Evolutionary conservation across 768 basidiomycete species (phyloP), one percentile per base, ranked within the genome.

Genomic region (Suillus brevipes): DNA sequence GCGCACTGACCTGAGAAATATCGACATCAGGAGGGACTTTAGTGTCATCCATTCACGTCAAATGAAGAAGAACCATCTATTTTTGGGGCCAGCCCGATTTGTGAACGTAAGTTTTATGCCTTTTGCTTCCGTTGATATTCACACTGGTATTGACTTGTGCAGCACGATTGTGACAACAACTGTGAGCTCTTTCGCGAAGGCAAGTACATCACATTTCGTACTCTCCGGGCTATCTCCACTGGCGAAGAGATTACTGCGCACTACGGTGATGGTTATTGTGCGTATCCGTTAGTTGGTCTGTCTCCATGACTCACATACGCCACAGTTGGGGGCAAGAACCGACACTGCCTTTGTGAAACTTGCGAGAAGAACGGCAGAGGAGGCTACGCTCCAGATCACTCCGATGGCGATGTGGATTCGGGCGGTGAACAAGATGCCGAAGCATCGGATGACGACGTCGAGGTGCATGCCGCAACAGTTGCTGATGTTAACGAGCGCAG

Each of bases 141-240:
- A 68, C 64, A 63, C 60, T 62, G 65, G 72, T 69, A 69, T 71
- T 73, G 74, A 45, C 60, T 64, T 69, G 68, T 75, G 34, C 12
- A 94, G 93, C 93, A 95, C 74, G 93, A 95, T 75, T 95, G 93
- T 74, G 87, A 92, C 65, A 91, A 94, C 71, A 95, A 95, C 75
- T 92, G 90, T 60, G 92, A 94, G 71, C 82, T 95, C 62, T 93
- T 94, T 72, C 91, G 93, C 55, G 91, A 93, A 78, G 93, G 93
- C 56, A 87, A 87, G 73, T 92, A 93, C 73, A 94, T 95, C 78
- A 94, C 94, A 34, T 95, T 95, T 78, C 87, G 91, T 49, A 90
- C 91, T 64, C 82, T 94, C 73, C 85, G 88, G 76, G 84, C 88
- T 63, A 94, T 95, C 71, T 81, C 83, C 50, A 78, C 90, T 31